Conservation (phyloP, 2,329 filamentous ascomycete species). For the Leptographium wingfieldii region DNA sequence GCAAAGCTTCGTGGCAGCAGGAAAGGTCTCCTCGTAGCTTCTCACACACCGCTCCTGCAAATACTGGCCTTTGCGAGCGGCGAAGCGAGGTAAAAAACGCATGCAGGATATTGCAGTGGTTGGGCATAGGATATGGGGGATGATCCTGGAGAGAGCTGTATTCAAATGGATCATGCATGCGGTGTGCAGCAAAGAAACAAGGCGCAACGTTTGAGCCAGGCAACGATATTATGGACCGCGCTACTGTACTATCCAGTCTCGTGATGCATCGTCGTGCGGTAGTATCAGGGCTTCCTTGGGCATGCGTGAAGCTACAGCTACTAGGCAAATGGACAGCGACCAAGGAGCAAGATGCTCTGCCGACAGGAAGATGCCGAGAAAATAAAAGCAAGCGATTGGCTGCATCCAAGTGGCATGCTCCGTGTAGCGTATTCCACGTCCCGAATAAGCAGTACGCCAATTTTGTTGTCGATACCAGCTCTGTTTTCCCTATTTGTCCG, state of each 20-base stretch:
- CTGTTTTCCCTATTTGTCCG: not conserved
- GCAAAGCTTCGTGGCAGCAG: not conserved
- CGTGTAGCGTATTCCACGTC: no score
- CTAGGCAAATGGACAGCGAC: no score
- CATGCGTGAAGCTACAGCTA: no score
- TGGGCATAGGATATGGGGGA: no score
- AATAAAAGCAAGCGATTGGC: no score
- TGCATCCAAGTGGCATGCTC: no score
- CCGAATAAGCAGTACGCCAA: not conserved
- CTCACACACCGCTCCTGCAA: not conserved
- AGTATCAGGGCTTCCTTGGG: no score
- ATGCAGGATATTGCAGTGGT: not conserved
- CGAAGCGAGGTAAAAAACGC: not conserved
- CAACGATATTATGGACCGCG: not conserved
- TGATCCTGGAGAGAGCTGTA: not conserved
- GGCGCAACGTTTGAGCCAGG: not conserved
- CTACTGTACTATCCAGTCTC: not conserved
- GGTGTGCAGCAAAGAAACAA: not conserved
- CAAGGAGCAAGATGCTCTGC: no score
- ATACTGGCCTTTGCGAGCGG: no score
- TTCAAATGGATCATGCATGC: not conserved
- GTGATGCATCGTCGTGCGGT: not conserved
- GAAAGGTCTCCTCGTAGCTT: not conserved
- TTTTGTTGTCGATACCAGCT: not conserved
- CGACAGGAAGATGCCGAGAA: no score